Evolutionary conservation across 2,329 filamentous ascomycete species (phyloP).

Genomic region (Penicillium sp.): DNA sequence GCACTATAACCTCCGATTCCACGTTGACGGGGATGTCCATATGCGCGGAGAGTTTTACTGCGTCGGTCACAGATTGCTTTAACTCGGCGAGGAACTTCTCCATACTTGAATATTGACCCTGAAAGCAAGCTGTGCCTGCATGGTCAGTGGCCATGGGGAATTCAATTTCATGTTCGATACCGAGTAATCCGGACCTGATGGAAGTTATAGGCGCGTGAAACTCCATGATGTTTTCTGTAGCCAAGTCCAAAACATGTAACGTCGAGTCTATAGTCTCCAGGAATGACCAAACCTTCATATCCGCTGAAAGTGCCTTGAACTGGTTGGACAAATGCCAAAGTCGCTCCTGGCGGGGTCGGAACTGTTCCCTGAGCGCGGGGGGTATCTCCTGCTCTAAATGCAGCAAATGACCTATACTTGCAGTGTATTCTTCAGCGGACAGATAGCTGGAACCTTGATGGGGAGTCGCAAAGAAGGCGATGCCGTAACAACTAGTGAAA

Average conservation of each 20-base stretch:
- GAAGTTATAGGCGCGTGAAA: conserved; percentile 58
- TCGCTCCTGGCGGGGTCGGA: conserved; percentile 49
- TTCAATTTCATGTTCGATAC: conserved; percentile 33
- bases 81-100: conserved; percentile 25
- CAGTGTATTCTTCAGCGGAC: conserved; percentile 53
- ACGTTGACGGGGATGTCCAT: conserved; percentile 48
- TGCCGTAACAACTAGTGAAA: conserved; percentile 55
- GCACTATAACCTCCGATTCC: conserved; percentile 52
- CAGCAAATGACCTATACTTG: conserved; percentile 52
- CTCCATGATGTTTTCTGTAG: conserved; percentile 45
- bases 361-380: conserved; percentile 46
- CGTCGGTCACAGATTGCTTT: conserved; percentile 14
- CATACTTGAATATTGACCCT: conserved; percentile 27
- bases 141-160: conserved; percentile 31
- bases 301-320: conserved; percentile 54
- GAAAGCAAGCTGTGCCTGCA: conserved; percentile 29
- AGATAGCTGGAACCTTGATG: conserved; percentile 61
- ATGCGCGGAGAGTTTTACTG: conserved; percentile 24
- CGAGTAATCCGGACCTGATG: conserved; percentile 33
- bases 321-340: conserved; percentile 49
- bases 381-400: conserved; percentile 51
- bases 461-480: conserved; percentile 58
- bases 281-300: conserved; percentile 58
- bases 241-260: conserved; percentile 42
- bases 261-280: conserved; percentile 59